Evolutionary conservation across 106 monocot species (phyloP).

Genomic region (Gastrodia elata): DNA sequence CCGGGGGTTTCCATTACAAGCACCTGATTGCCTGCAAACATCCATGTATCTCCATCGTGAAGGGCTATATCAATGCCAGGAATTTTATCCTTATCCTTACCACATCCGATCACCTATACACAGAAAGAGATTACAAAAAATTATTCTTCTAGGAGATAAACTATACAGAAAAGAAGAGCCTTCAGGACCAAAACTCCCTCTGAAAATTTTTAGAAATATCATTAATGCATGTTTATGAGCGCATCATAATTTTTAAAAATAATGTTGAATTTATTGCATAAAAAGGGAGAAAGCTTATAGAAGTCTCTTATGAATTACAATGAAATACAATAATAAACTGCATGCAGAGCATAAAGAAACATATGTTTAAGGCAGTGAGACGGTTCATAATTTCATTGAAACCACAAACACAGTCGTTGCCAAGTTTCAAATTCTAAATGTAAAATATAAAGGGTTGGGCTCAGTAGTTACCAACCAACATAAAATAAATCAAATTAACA

Average conservation of each 20-base stretch:
- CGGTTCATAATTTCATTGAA: background rate
- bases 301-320: background rate
- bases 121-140: background rate
- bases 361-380: background rate
- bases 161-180: background rate
- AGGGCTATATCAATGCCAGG: conserved; percentile 93
- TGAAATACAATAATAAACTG: background rate
- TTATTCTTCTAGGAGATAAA: background rate
- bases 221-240: background rate
- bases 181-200: background rate
- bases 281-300: background rate
- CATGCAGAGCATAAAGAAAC: background rate
- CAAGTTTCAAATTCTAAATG: no score
- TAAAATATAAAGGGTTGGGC: no score
- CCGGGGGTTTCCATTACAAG: conserved; percentile 90
- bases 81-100: conserved; percentile 70
- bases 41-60: conserved; percentile 86
- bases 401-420: no score
- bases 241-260: background rate
- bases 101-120: conserved; percentile 73
- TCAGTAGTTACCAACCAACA: no score
- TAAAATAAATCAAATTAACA: no score
- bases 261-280: background rate
- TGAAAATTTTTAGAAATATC: background rate
- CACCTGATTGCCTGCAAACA: conserved; percentile 92